phyloP scores from a whole-genome alignment of 108 stramenopile species.

The Cyclotella kingstonii region DNA sequence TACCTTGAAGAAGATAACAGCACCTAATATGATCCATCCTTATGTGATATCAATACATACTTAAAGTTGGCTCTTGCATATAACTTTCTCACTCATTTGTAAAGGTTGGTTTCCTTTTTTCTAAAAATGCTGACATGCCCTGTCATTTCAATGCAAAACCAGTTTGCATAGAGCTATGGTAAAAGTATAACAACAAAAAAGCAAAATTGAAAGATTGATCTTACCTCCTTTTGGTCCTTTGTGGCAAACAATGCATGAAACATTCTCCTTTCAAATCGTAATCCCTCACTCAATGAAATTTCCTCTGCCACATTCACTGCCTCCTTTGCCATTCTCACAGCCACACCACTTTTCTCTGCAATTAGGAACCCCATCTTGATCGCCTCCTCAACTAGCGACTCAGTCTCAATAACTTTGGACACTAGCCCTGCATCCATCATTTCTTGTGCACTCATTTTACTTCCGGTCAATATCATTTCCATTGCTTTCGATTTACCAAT shows the following conservation, averaged over 20 bases:
- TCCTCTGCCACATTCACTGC: slow-evolving; percentile 97
- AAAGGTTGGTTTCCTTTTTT: slow-evolving; percentile 75
- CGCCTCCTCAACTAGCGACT: slow-evolving; percentile 81
- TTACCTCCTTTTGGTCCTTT: slow-evolving; percentile 96
- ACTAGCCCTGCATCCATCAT: slow-evolving; percentile 90
- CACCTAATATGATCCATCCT: too few species aligned
- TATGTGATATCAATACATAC: too few species aligned
- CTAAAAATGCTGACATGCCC: slow-evolving; percentile 81
- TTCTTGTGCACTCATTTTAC: slow-evolving; percentile 87
- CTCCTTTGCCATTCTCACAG: slow-evolving; percentile 90
- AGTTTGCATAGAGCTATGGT: neutral
- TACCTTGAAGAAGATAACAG: too few species aligned
- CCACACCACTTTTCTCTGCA: slow-evolving; percentile 85
- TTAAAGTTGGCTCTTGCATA: too few species aligned
- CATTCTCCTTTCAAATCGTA: slow-evolving; percentile 93
- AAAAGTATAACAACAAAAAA: neutral
- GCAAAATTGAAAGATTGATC: neutral
- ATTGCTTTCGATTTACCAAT: slow-evolving; percentile 98
- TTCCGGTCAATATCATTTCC: slow-evolving; percentile 96
- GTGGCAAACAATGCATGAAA: slow-evolving; percentile 97
- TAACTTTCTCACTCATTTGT: slow-evolving; percentile 55
- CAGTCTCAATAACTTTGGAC: slow-evolving; percentile 80
- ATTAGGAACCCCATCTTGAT: slow-evolving; percentile 89
- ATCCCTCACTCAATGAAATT: slow-evolving; percentile 86
- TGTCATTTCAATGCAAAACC: neutral